phyloP scores from a whole-genome alignment of 2,329 filamentous ascomycete species.

The Diaporthe vexans region DNA sequence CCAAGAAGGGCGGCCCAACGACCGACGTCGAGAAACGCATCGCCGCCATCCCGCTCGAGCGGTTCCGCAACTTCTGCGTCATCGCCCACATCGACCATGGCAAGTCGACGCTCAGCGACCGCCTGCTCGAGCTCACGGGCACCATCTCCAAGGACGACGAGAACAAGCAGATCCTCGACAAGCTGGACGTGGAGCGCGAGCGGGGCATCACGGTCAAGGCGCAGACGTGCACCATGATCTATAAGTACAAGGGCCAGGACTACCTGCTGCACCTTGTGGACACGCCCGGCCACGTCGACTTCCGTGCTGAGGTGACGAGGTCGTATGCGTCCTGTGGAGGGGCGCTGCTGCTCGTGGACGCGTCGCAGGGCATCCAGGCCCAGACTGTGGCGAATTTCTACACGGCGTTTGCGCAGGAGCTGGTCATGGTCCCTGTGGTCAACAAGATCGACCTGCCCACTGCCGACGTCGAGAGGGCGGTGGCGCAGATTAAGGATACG shows the following conservation, averaged over 20 bases:
- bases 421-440: conserved; percentile 89
- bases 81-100: conserved; percentile 99
- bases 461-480: conserved; percentile 86
- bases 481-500: conserved; percentile 86
- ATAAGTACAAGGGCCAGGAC: conserved; percentile 86
- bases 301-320: conserved; percentile 93
- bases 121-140: conserved; percentile 92
- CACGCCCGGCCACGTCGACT: conserved; percentile 97
- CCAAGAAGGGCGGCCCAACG: conserved; percentile 44
- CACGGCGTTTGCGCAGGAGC: conserved; percentile 91
- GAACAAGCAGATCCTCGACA: conserved; percentile 97
- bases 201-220: conserved; percentile 98
- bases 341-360: conserved; percentile 92
- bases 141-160: conserved; percentile 85
- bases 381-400: conserved; percentile 99
- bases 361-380: conserved; percentile 95
- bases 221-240: conserved; percentile 98
- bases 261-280: conserved; percentile 96
- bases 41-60: conserved; percentile 80
- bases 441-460: conserved; percentile 97
- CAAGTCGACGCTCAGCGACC: conserved; percentile 95
- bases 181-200: conserved; percentile 95
- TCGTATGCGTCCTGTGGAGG: conserved; percentile 98
- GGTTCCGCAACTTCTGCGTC: conserved; percentile 97
- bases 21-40: conserved; percentile 71